Evolutionary conservation across 768 basidiomycete species (phyloP), one percentile per base, ranked within the genome.

Genomic region (Mycena latifolia): DNA sequence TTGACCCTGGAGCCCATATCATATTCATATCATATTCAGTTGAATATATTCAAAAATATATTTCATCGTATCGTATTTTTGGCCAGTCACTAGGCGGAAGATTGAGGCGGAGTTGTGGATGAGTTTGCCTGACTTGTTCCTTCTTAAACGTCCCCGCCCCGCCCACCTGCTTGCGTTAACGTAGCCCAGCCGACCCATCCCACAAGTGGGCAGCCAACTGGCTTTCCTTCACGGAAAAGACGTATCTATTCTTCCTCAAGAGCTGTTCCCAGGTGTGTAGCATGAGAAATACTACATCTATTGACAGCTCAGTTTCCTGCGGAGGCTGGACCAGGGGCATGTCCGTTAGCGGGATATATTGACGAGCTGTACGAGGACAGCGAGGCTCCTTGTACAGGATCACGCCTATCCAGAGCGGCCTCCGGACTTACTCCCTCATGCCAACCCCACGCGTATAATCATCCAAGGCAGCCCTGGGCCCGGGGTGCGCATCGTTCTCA

Each of bases 131-230:
- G n/a, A n/a, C n/a, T n/a, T n/a, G n/a, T n/a, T n/a, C n/a, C n/a
- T n/a, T n/a, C n/a, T n/a, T n/a, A n/a, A n/a, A n/a, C n/a, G n/a
- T n/a, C n/a, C n/a, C n/a, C n/a, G n/a, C n/a, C n/a, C n/a, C n/a
- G n/a, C n/a, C n/a, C n/a, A n/a, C n/a, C n/a, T n/a, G n/a, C n/a
- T n/a, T n/a, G n/a, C n/a, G n/a, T n/a, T 27, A 61, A 72, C n/a
- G n/a, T n/a, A n/a, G n/a, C n/a, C n/a, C 33, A 35, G 72, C 61
- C 24, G 72, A 74, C 52, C 70, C 72, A 2, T 70, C 73, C 22
- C 72, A 73, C 63, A 71, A 71, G 45, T 74, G 72, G 73, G 65
- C 72, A 0, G 48, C 48, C 37, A 72, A 74, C 28, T 74, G 70
- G 68, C 63, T 74, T 17, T 24, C 61, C 2, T 66, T 61, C 5